Base-by-base conservation (phyloP, 176 grass and related monocot genomes). In the Phyllostachys edulis region DNA sequence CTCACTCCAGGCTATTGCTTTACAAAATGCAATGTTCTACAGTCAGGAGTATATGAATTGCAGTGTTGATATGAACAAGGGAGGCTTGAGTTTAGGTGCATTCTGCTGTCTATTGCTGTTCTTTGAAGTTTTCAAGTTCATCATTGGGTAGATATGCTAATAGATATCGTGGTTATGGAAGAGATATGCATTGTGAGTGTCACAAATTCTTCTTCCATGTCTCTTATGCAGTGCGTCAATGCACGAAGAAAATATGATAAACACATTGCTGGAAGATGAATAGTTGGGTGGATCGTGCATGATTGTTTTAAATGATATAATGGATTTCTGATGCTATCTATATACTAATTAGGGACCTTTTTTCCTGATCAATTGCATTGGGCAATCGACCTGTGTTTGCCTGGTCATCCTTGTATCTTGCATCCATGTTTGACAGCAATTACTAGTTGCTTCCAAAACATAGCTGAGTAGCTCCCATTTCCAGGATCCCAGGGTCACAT, bases 111-210 rank as follows among this genome's bases (percentile, higher is more conserved):
- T 27, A 32, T 71, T 47, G 54, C 21, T 46, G 9, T 78, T 18
- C 29, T 65, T 27, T 36, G 15, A 73, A 50, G 26, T 47, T 70
- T 40, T 64, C 18, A 64, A 71, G 42, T 63, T 77, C 50, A 44
- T 70, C 65, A 21, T 54, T 60, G 40, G 9, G 68, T 21, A 32
- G 34, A 20, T 60, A 34, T 38, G 29, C 26, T 81, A 41, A 38
- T 81, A 34, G 52, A 45, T 85, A 85, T 23, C 52, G 41, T 73
- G 18, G 20, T 78, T 71, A 61, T 47, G 4, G 36, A 56, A 12
- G 45, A 70, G n/a, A 13, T 51, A 27, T 78, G 7, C 27, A 77
- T 26, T 41, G 6, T 26, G 23, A 55, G 24, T n/a, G n/a, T 24
- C 51, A 50, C 40, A 57, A 45, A 67, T 75, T 75, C 3, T 23